phyloP scores from a whole-genome alignment of 306 rosid species.

The Prunus persica region DNA sequence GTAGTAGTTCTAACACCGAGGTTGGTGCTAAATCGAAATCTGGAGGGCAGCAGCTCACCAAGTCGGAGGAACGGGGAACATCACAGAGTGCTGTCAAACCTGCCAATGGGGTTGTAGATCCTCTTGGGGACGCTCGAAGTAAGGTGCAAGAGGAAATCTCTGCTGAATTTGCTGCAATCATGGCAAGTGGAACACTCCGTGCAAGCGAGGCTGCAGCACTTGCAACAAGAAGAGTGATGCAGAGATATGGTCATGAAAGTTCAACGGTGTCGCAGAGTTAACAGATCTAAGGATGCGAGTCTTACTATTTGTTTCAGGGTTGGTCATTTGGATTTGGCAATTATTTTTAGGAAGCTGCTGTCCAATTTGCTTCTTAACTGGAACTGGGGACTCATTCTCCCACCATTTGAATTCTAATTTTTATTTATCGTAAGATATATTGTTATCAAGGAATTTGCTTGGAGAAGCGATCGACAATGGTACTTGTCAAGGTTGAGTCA shows the following conservation, averaged over 20 bases:
- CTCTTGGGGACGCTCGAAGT: constrained; percentile 73
- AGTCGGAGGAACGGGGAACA: constrained; percentile 24
- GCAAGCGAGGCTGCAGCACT: constrained; percentile 97
- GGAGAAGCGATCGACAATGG: too few relatives aligned
- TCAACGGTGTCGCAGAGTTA: constrained; percentile 51
- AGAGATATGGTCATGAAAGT: constrained; percentile 54
- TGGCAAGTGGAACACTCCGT: constrained; percentile 85
- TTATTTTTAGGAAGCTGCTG: background rate
- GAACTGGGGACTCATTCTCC: background rate
- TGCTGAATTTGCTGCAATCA: constrained; percentile 72
- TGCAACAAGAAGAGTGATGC: constrained; percentile 90
- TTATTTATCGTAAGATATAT: too few relatives aligned
- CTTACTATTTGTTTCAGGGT: background rate
- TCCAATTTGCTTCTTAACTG: too few relatives aligned
- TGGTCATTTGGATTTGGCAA: background rate
- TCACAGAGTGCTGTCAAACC: constrained; percentile 21
- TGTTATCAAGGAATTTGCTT: too few relatives aligned
- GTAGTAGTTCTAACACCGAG: constrained; percentile 4
- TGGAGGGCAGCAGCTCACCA: constrained; percentile 24
- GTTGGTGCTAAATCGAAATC: background rate
- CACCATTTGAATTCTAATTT: too few relatives aligned
- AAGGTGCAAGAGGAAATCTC: constrained; percentile 87
- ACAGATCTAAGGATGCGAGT: background rate
- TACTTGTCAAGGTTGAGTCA: too few relatives aligned
- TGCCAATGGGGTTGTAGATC: constrained; percentile 45